Evolutionary conservation across 257 asterid species (phyloP), one percentile per base, ranked within the genome.

Genomic region (Fraxinus cuspidata): DNA sequence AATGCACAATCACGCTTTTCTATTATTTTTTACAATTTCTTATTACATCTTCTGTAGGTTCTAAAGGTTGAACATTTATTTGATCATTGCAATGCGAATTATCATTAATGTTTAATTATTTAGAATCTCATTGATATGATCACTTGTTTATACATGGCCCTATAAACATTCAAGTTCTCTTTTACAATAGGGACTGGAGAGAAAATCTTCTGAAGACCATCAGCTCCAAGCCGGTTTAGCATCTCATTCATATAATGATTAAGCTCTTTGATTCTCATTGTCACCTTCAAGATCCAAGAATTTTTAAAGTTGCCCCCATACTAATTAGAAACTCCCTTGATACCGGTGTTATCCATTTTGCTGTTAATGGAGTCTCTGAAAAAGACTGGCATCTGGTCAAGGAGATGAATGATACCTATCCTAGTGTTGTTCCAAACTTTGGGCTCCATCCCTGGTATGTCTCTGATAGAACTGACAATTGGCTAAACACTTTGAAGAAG

Each of bases 251-350:
- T 58, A 58, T 8, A 6, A 85, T 87, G 96, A 84, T 90, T 64
- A 93, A 86, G 74, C 90, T 95, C 77, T 92, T 95, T 38, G 99
- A 95, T 90, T 78, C 98, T 66, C 99, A 95, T 77, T 95, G 98
- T 81, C 99, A 93, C 87, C 87, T 93, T 58, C 99, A 95, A 89
- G 99, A 93, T 83, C 88, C 98, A 6, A 86, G 87, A 84, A 78
- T 93, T 74, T 53, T 87, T 32, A 78, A 82, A 9, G 28, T 86
- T 77, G 89, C 89, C 80, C 92, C 97, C 19, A 86, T 83, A 51
- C 85, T 93, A 29, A 86, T 95, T 60, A 84, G 74, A 68, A 84
- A 86, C 80, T 84, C 99, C 21, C 74, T 89, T 38, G 92, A 90
- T 60, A 74, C 89, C 10, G 99, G 98, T 21, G 97, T 93, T 16